Evolutionary conservation across 371 early-diverging fungal species (phyloP).

Genomic region (Conidiobolus coronatus): DNA sequence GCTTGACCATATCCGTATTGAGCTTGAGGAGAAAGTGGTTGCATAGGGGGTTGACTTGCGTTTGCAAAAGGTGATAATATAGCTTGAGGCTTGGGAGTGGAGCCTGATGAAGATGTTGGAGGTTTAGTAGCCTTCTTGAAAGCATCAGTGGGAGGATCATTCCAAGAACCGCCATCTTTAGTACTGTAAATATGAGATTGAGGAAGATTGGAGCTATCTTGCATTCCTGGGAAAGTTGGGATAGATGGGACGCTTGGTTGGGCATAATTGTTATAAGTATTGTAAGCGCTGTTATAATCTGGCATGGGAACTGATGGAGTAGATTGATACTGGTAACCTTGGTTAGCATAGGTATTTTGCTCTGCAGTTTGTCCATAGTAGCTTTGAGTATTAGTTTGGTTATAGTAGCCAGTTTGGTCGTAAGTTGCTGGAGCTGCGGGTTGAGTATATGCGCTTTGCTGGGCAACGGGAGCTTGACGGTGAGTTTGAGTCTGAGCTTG

Average conservation of each 20-base stretch:
- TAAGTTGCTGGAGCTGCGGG: constrained; percentile 3
- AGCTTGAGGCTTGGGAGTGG: not conserved
- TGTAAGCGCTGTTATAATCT: not conserved
- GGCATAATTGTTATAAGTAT: constrained; percentile 2
- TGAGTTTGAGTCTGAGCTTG: constrained; percentile 3
- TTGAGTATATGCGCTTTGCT: not conserved
- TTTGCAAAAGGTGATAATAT: constrained; percentile 6
- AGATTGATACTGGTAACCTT: constrained; percentile 9
- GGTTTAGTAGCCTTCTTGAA: constrained; percentile 1
- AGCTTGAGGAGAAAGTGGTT: constrained; percentile 6
- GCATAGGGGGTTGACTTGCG: constrained; percentile 7
- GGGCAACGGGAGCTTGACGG: not conserved
- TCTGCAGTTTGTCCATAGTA: constrained; percentile 7
- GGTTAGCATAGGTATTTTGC: constrained; percentile 8
- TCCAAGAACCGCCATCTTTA: constrained; percentile 7
- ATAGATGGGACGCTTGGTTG: not conserved
- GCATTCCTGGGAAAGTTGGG: not conserved
- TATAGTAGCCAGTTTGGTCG: constrained; percentile 10
- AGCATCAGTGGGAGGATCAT: constrained; percentile 9
- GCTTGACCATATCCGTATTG: constrained; percentile 2
- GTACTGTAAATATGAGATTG: not conserved
- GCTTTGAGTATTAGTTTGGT: constrained; percentile 7
- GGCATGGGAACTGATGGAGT: constrained; percentile 4
- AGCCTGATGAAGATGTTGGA: not conserved
- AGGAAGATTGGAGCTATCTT: not conserved